phyloP scores from a whole-genome alignment of 148 eudicot genomes.

The Amaranthus hypochondriacus region DNA sequence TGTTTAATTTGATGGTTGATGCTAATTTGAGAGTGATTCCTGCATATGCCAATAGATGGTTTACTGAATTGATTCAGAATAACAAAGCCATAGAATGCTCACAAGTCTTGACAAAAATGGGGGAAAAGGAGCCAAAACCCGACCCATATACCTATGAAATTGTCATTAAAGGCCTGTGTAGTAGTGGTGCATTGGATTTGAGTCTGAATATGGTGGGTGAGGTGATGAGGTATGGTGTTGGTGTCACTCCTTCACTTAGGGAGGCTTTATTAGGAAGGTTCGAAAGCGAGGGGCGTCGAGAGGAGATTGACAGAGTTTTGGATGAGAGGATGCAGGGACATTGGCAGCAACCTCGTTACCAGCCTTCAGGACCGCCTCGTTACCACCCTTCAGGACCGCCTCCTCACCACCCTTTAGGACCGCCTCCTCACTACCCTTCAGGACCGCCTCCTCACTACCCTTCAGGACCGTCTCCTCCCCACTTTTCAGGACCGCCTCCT shows the following conservation, averaged over 20 bases:
- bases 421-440: too few species aligned
- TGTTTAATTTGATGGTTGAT: constrained; percentile 65
- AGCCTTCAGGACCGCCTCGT: constrained; percentile 26
- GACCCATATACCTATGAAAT: constrained; percentile 64
- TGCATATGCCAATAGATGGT: constrained; percentile 68
- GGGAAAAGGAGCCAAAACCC: constrained; percentile 73
- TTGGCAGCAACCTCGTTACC: constrained; percentile 27
- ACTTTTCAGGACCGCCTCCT: too few species aligned
- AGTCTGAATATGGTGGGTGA: constrained; percentile 38
- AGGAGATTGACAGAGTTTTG: constrained; percentile 50
- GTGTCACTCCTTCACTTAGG: constrained; percentile 39
- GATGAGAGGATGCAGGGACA: constrained; percentile 35
- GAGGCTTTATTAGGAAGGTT: constrained; percentile 48
- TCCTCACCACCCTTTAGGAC: too few species aligned
- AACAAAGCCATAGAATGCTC: constrained; percentile 51
- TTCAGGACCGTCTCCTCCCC: too few species aligned
- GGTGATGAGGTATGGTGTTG: constrained; percentile 48
- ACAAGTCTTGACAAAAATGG: constrained; percentile 61
- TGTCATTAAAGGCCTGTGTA: constrained; percentile 65
- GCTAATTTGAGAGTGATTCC: constrained; percentile 75
- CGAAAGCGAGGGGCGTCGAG: constrained; percentile 54
- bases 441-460: too few species aligned
- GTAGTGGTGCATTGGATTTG: constrained; percentile 35
- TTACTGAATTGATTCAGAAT: constrained; percentile 50
- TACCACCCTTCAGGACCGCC: too few species aligned